phyloP scores from a whole-genome alignment of 176 grass and related monocot genomes.

The Stipa capillata region DNA sequence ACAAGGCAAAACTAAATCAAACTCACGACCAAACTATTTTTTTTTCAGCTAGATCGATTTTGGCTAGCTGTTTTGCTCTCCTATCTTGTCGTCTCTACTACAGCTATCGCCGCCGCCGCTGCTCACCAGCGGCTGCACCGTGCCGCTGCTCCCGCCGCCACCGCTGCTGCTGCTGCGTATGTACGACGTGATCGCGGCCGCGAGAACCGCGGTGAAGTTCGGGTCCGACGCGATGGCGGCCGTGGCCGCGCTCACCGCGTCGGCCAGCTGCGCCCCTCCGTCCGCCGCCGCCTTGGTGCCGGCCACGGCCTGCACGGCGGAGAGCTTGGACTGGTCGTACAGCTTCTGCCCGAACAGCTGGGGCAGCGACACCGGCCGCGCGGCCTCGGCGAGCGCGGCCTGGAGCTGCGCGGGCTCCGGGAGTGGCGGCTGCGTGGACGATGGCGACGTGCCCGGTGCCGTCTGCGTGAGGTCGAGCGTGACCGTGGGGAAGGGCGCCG shows the following conservation, averaged over 20 bases:
- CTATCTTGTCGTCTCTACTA: conserved; percentile 24
- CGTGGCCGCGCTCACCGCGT: conserved; percentile 65
- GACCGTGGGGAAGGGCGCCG: conserved; percentile 75
- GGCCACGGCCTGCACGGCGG: conserved; percentile 39
- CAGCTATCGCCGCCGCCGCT: conserved; percentile 18
- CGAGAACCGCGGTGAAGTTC: conserved; percentile 69
- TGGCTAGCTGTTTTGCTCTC: too few species aligned
- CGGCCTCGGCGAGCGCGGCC: conserved; percentile 23
- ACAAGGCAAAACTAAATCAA: too few species aligned
- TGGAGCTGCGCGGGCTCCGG: conserved; percentile 36
- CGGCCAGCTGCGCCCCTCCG: conserved; percentile 12
- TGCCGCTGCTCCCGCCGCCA: conserved; percentile 15
- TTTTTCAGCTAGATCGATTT: too few species aligned
- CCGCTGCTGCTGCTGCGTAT: conserved; percentile 36
- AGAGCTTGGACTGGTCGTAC: conserved; percentile 58
- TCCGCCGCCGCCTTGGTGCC: conserved; percentile 30
- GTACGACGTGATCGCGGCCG: conserved; percentile 68
- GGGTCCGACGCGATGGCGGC: conserved; percentile 70
- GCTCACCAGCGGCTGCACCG: conserved; percentile 17
- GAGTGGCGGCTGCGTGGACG: conserved; percentile 26
- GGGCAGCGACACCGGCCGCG: conserved; percentile 16
- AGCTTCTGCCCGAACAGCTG: conserved; percentile 56
- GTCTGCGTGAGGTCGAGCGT: conserved; percentile 77
- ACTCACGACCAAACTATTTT: too few species aligned
- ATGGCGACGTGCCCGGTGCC: background rate